Base-by-base conservation (phyloP, 768 basidiomycete genomes). In the Sistotremastrum niveocremeum region DNA sequence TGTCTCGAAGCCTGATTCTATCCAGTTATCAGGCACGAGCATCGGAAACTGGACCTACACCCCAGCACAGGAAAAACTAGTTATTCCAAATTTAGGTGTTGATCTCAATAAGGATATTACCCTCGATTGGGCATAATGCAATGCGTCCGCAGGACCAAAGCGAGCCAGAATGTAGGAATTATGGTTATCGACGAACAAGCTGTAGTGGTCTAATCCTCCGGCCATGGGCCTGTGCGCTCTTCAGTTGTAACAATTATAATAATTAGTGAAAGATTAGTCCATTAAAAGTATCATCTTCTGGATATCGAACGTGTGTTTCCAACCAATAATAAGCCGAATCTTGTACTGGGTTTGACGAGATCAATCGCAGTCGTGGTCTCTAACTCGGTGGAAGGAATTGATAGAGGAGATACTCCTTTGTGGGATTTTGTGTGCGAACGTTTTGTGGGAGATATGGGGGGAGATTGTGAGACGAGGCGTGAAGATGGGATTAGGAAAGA, bases 291-390 rank as follows among this genome's bases (percentile, higher is more conserved):
- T 20, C 20, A 20, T 20, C 20, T 20, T 20, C 20, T 20, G 20
- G 20, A 44, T 34, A 30, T 31, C 34, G 32, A 44, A 7, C 33
- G 31, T 37, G 52, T 45, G 39, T 47, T 49, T n/a, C 74, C 79
- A 47, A 84, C 68, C 47, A 86, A 68, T 40, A 89, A 62, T 56
- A 87, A 65, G 10, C 83, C 83, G 62, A 89, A 85, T 47, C 86
- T 70, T 38, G 81, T 70, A 37, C 78, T 77, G 11, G 84, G 76
- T 52, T 81, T 84, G 20, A 77, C 80, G 33, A 83, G 59, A 36
- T 80, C 74, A 38, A 85, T 56, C 31, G 76, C 73, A 35, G 77
- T 62, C 43, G 76, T 71, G 55, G 76, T 75, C 29, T 71, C 66
- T 49, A 74, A 67, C 42, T 79, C 76, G 36, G 64, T 52, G 10